Conservation (phyloP, 176 grass and related monocot genomes). For the Pontederia crassipes region DNA sequence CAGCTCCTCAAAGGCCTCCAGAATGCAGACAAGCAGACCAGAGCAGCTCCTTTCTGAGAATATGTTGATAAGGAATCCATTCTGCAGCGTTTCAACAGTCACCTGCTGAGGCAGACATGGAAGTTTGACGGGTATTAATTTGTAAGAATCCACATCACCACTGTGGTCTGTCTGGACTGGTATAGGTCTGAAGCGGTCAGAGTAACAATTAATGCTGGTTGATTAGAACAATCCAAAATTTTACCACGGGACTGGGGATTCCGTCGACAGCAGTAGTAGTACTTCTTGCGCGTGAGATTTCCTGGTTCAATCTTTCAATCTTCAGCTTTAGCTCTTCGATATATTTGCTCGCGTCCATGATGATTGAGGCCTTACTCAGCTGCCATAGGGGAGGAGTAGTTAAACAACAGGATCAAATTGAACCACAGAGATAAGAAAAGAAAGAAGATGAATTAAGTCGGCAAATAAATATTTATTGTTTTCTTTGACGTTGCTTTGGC, state of each 20-base stretch:
- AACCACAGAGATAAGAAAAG: not conserved
- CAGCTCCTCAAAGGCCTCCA: constrained; percentile 8
- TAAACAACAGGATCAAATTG: not conserved
- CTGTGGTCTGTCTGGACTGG: too few relatives aligned
- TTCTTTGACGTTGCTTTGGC: too few relatives aligned
- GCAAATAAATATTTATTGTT: too few relatives aligned
- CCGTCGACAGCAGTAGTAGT: constrained; percentile 16
- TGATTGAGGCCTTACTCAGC: constrained; percentile 57
- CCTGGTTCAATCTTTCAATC: constrained; percentile 63
- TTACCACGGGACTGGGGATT: constrained; percentile 34
- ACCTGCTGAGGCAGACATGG: constrained; percentile 1
- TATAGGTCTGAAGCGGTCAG: too few relatives aligned
- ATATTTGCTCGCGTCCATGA: constrained; percentile 81
- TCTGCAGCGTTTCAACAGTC: not conserved
- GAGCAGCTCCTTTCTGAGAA: not conserved
- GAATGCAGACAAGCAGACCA: not conserved
- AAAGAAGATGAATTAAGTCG: too few relatives aligned
- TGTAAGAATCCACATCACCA: too few relatives aligned
- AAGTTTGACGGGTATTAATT: not conserved
- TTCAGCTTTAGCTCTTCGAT: constrained; percentile 87
- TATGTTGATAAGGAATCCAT: constrained; percentile 5
- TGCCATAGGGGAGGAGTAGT: constrained; percentile 17
- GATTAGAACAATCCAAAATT: not conserved
- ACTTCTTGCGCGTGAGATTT: constrained; percentile 48
- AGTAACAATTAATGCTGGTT: too few relatives aligned